A percentile compares a stretch with the other conserved stretches of the same genome.
These are phyloP conservation scores for Tuctoria greenei DNA, from an alignment of 176 grass and related monocot genomes.

Conservation along the genomic window DNA sequence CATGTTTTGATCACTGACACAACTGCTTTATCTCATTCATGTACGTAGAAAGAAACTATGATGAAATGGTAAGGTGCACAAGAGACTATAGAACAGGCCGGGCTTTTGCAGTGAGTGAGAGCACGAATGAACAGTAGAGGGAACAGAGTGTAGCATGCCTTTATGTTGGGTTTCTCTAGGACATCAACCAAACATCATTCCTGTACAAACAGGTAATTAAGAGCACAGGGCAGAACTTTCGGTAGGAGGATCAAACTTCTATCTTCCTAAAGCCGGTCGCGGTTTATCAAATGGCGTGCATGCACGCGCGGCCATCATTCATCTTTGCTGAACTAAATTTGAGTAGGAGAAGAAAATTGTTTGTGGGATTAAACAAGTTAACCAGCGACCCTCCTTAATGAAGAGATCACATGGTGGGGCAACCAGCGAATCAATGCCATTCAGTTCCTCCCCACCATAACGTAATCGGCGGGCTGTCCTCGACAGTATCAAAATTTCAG, in stretches of 20 bases:
- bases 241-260: conserved; percentile 25
- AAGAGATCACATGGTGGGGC: conserved; percentile 80
- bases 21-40: neutral
- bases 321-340: conserved; percentile 33
- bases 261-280: conserved; percentile 5
- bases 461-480: conserved; percentile 28
- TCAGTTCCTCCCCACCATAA: conserved; percentile 12
- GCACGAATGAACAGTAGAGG: neutral
- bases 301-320: conserved; percentile 51
- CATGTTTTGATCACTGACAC: neutral
- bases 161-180: conserved; percentile 26
- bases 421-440: conserved; percentile 52
- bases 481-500: neutral
- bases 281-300: conserved; percentile 29
- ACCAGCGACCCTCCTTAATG: conserved; percentile 44
- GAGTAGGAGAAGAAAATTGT: conserved; percentile 14
- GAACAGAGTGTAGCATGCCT: neutral
- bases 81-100: neutral
- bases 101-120: neutral
- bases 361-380: conserved; percentile 35
- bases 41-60: neutral
- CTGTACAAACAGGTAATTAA: conserved; percentile 1
- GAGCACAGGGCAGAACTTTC: conserved; percentile 14
- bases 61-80: neutral
- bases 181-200: conserved; percentile 15